Base-by-base conservation (phyloP, 2,329 filamentous ascomycete genomes). In the Ophiostoma ulmi region DNA sequence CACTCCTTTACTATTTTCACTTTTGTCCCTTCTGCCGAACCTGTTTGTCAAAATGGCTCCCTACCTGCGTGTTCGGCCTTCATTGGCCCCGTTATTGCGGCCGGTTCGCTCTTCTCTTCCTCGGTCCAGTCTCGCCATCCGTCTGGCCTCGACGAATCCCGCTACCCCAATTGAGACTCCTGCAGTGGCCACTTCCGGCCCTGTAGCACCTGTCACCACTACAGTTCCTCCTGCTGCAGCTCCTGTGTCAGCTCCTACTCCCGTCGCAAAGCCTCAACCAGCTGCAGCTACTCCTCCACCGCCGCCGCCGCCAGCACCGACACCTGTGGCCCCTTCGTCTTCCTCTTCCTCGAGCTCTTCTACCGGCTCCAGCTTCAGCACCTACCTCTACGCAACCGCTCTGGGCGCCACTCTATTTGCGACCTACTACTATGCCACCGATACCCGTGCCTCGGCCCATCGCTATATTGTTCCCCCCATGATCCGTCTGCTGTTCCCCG, bases 361-460 rank as follows among this genome's bases (percentile, higher is more conserved):
- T 44, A 13, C 52, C 14, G 72, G 61, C 55, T 68, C 79, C 58
- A 75, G 77, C 38, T 71, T 78, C 67, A 83, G 81, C 73, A 76
- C 78, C 10, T 72, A 81, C 35, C 72, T 83, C 31, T 82, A 82
- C 72, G 77, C 81, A 67, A 78, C 80, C 39, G 79, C 80, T 10
- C 71, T 85, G 8, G 81, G 80, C 8, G 78, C 81, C 3, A 77
- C 81, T 2, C 75, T 82, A 36, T 83, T 80, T 69, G 80, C 84
- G 65, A 80, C 83, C 63, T 92, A 90, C 78, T 79, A 91, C 73
- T 93, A 93, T 77, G 80, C 83, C n/a, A 93, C 90, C 70, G 91
- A 93, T 78, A 93, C 90, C 7, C 84, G 91, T 5, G 88, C 90
- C 61, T 90, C 88, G 71, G 77, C 89, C 72, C 90, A 94, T 79